Evolutionary conservation across 2,329 filamentous ascomycete genomes (phyloP).

Genomic region (Penicillium sp.): DNA sequence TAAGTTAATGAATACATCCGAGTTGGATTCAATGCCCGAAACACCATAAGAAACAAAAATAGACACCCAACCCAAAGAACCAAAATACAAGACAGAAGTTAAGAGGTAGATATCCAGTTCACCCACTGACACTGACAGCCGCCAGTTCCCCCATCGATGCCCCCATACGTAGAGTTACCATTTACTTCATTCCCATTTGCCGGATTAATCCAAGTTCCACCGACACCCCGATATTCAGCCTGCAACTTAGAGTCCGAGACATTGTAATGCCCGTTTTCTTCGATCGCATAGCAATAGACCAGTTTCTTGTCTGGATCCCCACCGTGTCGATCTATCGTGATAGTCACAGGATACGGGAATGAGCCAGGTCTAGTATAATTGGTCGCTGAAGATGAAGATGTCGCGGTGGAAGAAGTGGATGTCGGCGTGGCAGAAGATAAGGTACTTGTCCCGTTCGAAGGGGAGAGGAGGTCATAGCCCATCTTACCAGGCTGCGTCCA

Average conservation of each 20-base stretch:
- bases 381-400: conserved; percentile 37
- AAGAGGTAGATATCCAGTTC: conserved; percentile 45
- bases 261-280: conserved; percentile 48
- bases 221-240: conserved; percentile 53
- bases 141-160: conserved; percentile 59
- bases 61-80: conserved; percentile 1
- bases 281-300: conserved; percentile 60
- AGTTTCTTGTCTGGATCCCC: conserved; percentile 54
- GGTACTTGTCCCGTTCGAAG: conserved; percentile 7
- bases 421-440: conserved; percentile 16
- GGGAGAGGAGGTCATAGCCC: conserved; percentile 25
- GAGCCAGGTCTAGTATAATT: conserved; percentile 54
- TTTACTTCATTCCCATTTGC: conserved; percentile 24
- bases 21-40: neutral
- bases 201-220: conserved; percentile 52
- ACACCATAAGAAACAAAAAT: neutral
- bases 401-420: conserved; percentile 15
- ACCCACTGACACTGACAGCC: conserved; percentile 61
- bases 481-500: conserved; percentile 54
- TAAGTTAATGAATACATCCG: neutral
- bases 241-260: conserved; percentile 47
- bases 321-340: conserved; percentile 61
- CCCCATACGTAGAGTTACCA: conserved; percentile 30
- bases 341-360: conserved; percentile 61
- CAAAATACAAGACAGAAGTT: conserved; percentile 1